A percentile compares a stretch with the other conserved stretches of the same genome.
Evolutionary conservation across 345 rosid genomes (phyloP).

Genomic region (Pugionium dolabratum): DNA sequence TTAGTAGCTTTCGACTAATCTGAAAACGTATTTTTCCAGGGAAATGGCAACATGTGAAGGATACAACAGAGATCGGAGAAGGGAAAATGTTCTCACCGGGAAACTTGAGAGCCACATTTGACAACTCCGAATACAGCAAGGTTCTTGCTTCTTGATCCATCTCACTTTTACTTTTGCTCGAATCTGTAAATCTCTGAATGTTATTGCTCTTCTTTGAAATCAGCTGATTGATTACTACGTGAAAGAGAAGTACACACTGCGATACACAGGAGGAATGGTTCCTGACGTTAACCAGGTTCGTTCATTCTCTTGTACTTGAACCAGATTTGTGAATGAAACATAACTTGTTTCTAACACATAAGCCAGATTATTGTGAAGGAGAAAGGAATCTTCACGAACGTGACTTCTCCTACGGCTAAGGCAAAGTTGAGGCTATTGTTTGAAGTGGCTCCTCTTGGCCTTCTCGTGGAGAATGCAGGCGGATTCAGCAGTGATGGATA

Average conservation of each 20-base stretch:
- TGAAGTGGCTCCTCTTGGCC: slow-evolving; percentile 89
- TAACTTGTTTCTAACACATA: neutral
- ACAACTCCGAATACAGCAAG: slow-evolving; percentile 82
- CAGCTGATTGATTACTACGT: slow-evolving; percentile 89
- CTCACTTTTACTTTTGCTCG: neutral
- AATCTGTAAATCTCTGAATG: neutral
- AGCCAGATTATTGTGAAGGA: slow-evolving; percentile 84
- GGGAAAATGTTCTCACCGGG: slow-evolving; percentile 99
- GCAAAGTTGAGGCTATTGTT: slow-evolving; percentile 90
- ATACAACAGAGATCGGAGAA: slow-evolving; percentile 78
- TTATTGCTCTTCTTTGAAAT: slow-evolving; percentile 4
- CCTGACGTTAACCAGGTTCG: slow-evolving; percentile 93
- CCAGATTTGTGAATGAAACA: neutral
- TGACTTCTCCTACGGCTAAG: slow-evolving; percentile 79
- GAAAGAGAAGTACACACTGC: slow-evolving; percentile 87
- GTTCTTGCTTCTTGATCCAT: slow-evolving; percentile 33
- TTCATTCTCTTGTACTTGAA: neutral
- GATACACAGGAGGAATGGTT: slow-evolving; percentile 99
- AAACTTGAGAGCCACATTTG: slow-evolving; percentile 92
- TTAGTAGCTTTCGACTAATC: neutral
- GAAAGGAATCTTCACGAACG: slow-evolving; percentile 94
- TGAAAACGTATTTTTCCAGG: slow-evolving; percentile 45
- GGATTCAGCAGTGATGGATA: slow-evolving; percentile 89
- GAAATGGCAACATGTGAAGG: slow-evolving; percentile 96
- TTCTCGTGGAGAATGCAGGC: slow-evolving; percentile 83